Conservation (phyloP, 805 yeast genomes). For the Lachancea kluyveri region DNA sequence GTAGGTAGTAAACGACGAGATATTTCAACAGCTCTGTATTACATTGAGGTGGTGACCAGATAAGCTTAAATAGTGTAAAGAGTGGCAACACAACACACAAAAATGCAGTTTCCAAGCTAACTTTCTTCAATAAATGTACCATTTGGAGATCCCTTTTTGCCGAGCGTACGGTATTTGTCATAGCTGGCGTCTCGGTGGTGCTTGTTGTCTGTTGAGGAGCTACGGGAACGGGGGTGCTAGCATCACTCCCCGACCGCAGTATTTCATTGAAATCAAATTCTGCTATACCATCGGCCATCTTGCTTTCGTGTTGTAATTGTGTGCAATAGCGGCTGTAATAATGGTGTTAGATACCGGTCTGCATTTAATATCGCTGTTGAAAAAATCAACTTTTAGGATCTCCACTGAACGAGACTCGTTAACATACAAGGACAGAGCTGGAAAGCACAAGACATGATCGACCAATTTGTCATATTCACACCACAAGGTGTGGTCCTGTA, state of each 20-base stretch:
- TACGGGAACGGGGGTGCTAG: neutral
- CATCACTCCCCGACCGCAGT: slow-evolving; percentile 5
- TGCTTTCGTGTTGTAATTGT: too few species aligned
- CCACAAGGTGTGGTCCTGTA: slow-evolving; percentile 27
- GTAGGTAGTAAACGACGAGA: slow-evolving; percentile 14
- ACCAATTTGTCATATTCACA: slow-evolving; percentile 28
- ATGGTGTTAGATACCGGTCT: too few species aligned
- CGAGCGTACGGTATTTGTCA: slow-evolving; percentile 1
- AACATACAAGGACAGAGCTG: too few species aligned
- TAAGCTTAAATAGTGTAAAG: slow-evolving; percentile 18
- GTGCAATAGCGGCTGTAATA: too few species aligned
- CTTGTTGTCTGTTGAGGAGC: neutral
- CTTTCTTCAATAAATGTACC: slow-evolving; percentile 22
- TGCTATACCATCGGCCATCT: slow-evolving; percentile 18
- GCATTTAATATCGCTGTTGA: too few species aligned
- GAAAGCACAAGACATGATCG: too few species aligned
- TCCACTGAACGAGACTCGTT: too few species aligned
- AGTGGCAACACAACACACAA: slow-evolving; percentile 20
- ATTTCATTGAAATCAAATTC: slow-evolving; percentile 20
- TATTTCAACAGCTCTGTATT: slow-evolving; percentile 9
- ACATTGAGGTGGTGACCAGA: slow-evolving; percentile 15
- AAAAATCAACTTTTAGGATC: too few species aligned
- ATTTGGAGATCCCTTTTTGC: slow-evolving; percentile 21
- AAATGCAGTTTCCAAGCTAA: slow-evolving; percentile 18
- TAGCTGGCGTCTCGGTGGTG: slow-evolving; percentile 1